Evolutionary conservation across 129 eudicot species (phyloP), one percentile per base, ranked within the genome.

Genomic region (Lonicera japonica): DNA sequence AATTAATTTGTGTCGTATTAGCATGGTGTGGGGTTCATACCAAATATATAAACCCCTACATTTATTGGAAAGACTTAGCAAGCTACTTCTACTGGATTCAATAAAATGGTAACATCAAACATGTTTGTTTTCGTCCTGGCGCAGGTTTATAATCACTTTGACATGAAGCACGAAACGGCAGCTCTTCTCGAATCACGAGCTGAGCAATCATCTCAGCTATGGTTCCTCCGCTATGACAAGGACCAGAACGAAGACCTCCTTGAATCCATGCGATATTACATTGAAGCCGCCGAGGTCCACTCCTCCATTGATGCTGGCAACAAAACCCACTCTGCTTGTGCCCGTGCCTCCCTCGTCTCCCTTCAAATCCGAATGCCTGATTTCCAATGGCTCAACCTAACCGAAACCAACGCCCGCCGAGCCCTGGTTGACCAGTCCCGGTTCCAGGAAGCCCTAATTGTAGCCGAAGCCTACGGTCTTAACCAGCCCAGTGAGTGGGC

Each of bases 401-500:
- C 96, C 14, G 99, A 77, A 70, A 94, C 96, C 25, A 83, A 85
- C 43, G 99, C 99, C 29, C 81, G 99, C 12, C 73, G 99, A 43
- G 81, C 74, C 17, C 81, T 94, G 9, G 99, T 88, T 3, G 95
- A 94, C 23, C 99, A 94, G 64, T 85, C 96, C 70, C 83, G 89
- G 36, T 94, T 94, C 58, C 99, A 88, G 54, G 99, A 94, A 60
- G 99, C 99, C 41, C 70, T 94, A 11, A 88, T 88, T 67, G 95
- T 94, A 21, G 99, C 99, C 17, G 99, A 94, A 73, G 99, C 99
- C 4, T 94, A 94, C 63, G 86, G 81, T 22, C 95, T 94, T 11
- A 94, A 94, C 72, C 96, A 88, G 66, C 95, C 99, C 0, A 80
- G 99, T 75, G 99, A 94, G 59, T 94, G 99, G 99, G 95, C 96